phyloP scores from a whole-genome alignment of 2,329 filamentous ascomycete species.

The Aspergillus sp. region DNA sequence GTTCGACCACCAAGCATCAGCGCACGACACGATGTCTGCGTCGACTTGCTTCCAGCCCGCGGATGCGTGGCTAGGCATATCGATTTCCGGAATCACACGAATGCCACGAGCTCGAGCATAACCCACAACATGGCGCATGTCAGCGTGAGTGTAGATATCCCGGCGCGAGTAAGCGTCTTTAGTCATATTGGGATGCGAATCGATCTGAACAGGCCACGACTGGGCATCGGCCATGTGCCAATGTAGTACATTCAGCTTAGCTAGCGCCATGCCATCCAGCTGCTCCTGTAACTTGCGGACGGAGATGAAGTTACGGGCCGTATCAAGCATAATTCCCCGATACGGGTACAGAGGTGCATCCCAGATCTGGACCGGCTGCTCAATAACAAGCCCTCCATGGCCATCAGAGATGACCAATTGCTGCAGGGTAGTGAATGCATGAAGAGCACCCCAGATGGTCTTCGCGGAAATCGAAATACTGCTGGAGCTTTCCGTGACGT shows the following conservation, averaged over 20 bases:
- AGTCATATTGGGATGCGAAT: conserved; percentile 45
- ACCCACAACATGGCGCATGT: conserved; percentile 38
- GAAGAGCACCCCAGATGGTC: conserved; percentile 48
- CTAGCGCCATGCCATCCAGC: conserved; percentile 47
- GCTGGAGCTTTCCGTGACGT: conserved; percentile 33
- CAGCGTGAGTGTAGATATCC: conserved; percentile 39
- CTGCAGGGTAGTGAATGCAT: conserved; percentile 51
- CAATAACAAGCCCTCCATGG: conserved; percentile 39
- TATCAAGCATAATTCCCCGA: conserved; percentile 50
- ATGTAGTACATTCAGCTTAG: conserved; percentile 51
- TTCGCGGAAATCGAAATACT: conserved; percentile 41
- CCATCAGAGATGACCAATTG: conserved; percentile 47
- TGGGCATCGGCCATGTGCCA: conserved; percentile 51
- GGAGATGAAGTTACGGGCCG: conserved; percentile 48
- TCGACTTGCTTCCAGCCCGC: conserved; percentile 52
- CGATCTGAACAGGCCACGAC: conserved; percentile 48
- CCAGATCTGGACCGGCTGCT: conserved; percentile 45
- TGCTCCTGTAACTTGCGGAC: conserved; percentile 47
- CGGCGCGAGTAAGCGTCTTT: conserved; percentile 47
- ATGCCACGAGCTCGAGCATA: conserved; percentile 49
- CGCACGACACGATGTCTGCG: conserved; percentile 48
- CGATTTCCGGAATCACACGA: conserved; percentile 54
- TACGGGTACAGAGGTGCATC: conserved; percentile 47
- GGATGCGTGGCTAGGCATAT: conserved; percentile 53
- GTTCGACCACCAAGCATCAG: conserved; percentile 54